These are phyloP conservation scores for Tripterygium wilfordii DNA, from an alignment of 177 flowering plant species.

Conservation along the genomic window DNA sequence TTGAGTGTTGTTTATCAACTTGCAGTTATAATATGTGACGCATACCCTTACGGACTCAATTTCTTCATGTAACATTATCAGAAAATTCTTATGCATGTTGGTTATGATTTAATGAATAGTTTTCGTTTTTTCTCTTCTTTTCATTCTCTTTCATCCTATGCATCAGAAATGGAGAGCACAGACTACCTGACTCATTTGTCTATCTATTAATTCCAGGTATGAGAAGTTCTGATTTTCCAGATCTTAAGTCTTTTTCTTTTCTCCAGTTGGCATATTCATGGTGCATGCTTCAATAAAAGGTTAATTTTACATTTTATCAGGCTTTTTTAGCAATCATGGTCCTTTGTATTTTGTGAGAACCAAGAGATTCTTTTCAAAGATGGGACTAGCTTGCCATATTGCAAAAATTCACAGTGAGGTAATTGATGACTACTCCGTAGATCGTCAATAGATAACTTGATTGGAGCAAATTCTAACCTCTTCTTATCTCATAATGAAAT, in stretches of 20 bases:
- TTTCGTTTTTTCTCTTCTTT: not conserved
- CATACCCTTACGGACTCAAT: too few relatives aligned
- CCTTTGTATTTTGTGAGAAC: conserved; percentile 81
- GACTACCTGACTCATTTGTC: conserved; percentile 69
- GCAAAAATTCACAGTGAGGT: conserved; percentile 98
- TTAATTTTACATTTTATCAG: conserved; percentile 26
- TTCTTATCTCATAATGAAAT: too few relatives aligned
- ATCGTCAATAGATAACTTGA: too few relatives aligned
- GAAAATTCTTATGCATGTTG: too few relatives aligned
- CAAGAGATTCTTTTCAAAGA: conserved; percentile 79
- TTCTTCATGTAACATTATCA: too few relatives aligned
- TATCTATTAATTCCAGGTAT: conserved; percentile 88
- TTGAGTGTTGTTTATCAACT: too few relatives aligned
- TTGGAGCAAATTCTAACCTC: not conserved
- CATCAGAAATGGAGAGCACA: conserved; percentile 70
- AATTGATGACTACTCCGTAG: not conserved
- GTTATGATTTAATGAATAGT: not conserved
- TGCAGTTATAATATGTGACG: too few relatives aligned
- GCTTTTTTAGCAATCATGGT: conserved; percentile 86
- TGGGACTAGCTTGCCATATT: conserved; percentile 92
- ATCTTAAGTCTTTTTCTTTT: conserved; percentile 1
- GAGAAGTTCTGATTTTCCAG: conserved; percentile 1
- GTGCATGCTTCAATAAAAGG: not conserved
- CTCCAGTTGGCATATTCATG: not conserved
- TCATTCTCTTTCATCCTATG: conserved; percentile 3